Evolutionary conservation across 1,284 basidiomycete genomes (phyloP), one percentile per base, ranked within the genome.

Genomic region (Kalmanozyma brasiliensis): DNA sequence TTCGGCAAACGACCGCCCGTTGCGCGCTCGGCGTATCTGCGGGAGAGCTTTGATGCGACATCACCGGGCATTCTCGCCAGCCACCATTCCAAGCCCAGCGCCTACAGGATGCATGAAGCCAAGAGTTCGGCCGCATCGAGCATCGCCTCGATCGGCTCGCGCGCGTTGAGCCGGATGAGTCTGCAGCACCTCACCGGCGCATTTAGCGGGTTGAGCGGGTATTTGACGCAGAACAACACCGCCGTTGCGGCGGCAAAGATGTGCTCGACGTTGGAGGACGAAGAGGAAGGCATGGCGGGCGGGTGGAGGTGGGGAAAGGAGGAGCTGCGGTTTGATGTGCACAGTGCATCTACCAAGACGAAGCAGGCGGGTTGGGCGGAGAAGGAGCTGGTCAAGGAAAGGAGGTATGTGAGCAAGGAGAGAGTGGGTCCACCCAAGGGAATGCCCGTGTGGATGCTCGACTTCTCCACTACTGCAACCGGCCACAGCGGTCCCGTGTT

Each of bases 141-240:
- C 23, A n/a, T 56, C 2, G 62, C 55, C 14, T 55, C 62, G 37
- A 33, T 71, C 11, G 64, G 68, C 5, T 60, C 56, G 22, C 49
- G 66, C 8, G 72, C 72, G 13, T 32, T 75, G 38, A 64, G 69
- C 47, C 23, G 69, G 38, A 69, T 77, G 59, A 73, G 69, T 32
- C 56, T 77, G 40, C 69, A 69, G 32, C 51, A 58, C 8, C 37
- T 76, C 4, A 73, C 68, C 10, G 67, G 69, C 11, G 74, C 74
- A 13, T 75, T 77, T 36, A 62, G 52, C 11, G 74, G 74, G 4
- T 26, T 75, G 32, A 68, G 74, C 17, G 73, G 74, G 8, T 77
- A 77, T 20, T 26, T 73, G 43, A 63, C 73, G 29, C 61, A 72
- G 37, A 35, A 36, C n/a, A 59, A 60, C 9, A 61, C 64, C 2